Evolutionary conservation across 768 basidiomycete genomes (phyloP), one percentile per base, ranked within the genome.

Genomic region (Daedalea quercina): DNA sequence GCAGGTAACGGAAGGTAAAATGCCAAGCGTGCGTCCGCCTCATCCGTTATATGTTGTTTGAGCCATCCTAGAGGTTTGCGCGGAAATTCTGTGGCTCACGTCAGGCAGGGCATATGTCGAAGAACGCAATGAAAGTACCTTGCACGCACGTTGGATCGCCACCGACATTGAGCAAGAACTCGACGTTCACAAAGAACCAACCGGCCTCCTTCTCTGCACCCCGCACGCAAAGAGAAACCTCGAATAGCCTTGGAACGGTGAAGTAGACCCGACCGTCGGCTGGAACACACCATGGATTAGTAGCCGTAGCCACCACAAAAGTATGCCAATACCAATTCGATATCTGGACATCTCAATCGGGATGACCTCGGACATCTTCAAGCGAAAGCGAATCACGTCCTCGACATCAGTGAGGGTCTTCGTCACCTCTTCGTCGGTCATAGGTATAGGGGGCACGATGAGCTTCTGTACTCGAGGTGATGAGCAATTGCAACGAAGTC

Each of bases 151-250:
- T 86, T 37, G 81, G 70, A 63, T 89, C 88, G 12, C 89, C 88
- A 15, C 84, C 84, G 6, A 90, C 76, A 28, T 70, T 81, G 42
- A 91, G 79, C 25, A 85, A 70, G 61, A 92, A 91, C 60, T 86
- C 83, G 0, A 87, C 84, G 53, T 80, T 71, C 20, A 89, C 84
- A 57, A 91, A 85, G 67, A 94, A 94, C 93, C 93, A 96, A 1
- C 85, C 82, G 55, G 90, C 87, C 44, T 78, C 73, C 55, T 73
- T 70, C 54, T 81, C 76, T 19, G 80, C 84, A 20, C 90, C 91
- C 50, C 78, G 78, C 51, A 93, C 74, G 59, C 82, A 91, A 25
- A 92, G 67, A 1, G 86, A 85, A 7, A 80, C 78, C 63, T 85
- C 81, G 64, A 92, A 94, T 24, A 89, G 71, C 26, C 82, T 79